phyloP scores from a whole-genome alignment of 345 rosid species.

The Brassica napus region DNA sequence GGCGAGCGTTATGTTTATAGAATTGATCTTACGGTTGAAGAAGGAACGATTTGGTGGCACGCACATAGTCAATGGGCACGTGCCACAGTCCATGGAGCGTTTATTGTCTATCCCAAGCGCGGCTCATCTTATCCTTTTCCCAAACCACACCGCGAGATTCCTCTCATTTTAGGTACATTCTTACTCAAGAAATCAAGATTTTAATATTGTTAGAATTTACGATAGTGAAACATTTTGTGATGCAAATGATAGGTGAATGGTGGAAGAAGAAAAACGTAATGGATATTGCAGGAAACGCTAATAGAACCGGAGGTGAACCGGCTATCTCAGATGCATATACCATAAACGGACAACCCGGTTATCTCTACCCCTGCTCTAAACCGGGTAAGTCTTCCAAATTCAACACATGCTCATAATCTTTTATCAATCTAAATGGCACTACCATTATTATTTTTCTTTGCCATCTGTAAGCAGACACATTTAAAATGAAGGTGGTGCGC shows the following conservation, averaged over 20 bases:
- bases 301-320: conserved; percentile 62
- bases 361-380: conserved; percentile 73
- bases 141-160: conserved; percentile 54
- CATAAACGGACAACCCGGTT: conserved; percentile 86
- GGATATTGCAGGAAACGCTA: conserved; percentile 55
- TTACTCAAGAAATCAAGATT: not conserved
- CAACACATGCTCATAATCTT: not conserved
- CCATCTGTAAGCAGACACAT: conserved; percentile 40
- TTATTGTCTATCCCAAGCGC: conserved; percentile 52
- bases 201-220: not conserved
- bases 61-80: conserved; percentile 79
- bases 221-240: not conserved
- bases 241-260: conserved; percentile 68
- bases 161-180: conserved; percentile 56
- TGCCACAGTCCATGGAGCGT: conserved; percentile 84
- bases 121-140: conserved; percentile 59
- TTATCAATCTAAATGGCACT: not conserved
- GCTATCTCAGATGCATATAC: conserved; percentile 82
- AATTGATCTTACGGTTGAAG: conserved; percentile 51
- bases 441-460: not conserved
- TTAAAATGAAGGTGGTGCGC: conserved; percentile 34
- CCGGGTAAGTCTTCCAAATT: conserved; percentile 14
- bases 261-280: conserved; percentile 61
- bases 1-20: conserved; percentile 58
- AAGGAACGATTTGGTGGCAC: conserved; percentile 97